Evolutionary conservation across 345 rosid species (phyloP), one percentile per base, ranked within the genome.

Genomic region (Hirschfeldia incana): DNA sequence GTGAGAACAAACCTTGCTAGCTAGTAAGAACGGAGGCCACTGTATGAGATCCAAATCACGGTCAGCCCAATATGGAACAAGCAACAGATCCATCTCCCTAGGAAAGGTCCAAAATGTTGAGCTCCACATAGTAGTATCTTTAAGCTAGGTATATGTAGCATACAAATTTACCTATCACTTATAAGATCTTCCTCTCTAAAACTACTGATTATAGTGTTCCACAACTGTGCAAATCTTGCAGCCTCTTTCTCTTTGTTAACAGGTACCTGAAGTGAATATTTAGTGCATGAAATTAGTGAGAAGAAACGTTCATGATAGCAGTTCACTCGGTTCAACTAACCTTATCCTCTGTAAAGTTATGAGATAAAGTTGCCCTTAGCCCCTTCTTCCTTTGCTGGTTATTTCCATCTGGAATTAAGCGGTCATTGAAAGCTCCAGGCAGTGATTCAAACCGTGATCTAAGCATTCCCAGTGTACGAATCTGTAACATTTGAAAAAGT

Each of bases 21-120:
- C 98, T 69, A 96, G 87, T 82, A 96, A 79, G 85, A 96, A 93
- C 6, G 98, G 99, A 80, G 99, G 99, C 98, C 98, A 96, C 72
- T 96, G 99, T 71, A 85, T 90, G 44, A 89, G 88, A 12, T 85
- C 91, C 84, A 96, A 85, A 80, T 91, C 97, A 78, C 90, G 97
- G 82, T 93, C 97, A 71, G 98, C 98, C 97, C 97, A 96, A 85
- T 96, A 96, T 65, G 99, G 99, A 84, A 96, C 98, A 84, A 96
- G 98, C 84, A 96, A 85, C 77, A 96, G 82, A 79, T 93, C 83
- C 97, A 89, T 96, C 86, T 96, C 99, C 94, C 99, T 96, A 84
- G 77, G 79, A 78, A 44, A 78, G 10, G 67, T 71, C n/a, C 64
- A 61, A 71, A 30, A 44, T 49, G 39, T 27, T 65, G 33, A 29